phyloP scores from a whole-genome alignment of 2,329 filamentous ascomycete species.

The Pseudogymnoascus sp. region DNA sequence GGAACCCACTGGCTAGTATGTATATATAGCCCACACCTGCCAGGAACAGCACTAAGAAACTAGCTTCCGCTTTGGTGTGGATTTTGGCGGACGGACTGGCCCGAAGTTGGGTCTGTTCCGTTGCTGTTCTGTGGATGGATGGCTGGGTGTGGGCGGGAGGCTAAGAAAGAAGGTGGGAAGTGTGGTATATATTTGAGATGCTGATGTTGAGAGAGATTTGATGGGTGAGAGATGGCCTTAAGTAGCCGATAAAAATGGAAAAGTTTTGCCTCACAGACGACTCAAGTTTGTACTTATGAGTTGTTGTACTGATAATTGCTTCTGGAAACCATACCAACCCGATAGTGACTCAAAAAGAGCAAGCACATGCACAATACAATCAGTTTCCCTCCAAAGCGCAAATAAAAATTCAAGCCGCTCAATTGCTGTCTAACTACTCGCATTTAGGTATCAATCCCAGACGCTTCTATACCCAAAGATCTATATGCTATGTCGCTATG shows the following conservation, averaged over 20 bases:
- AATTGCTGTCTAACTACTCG: constrained; percentile 5
- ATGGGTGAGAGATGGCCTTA: not conserved
- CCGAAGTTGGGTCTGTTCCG: not conserved
- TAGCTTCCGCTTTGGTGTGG: not conserved
- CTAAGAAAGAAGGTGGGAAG: not conserved
- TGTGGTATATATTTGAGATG: not conserved
- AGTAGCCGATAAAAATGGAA: not conserved
- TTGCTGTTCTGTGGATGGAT: not conserved
- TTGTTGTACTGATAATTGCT: not conserved
- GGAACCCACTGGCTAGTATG: not conserved
- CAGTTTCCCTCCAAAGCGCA: not conserved
- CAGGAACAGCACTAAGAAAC: not conserved
- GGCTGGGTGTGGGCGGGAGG: not conserved
- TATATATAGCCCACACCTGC: not conserved
- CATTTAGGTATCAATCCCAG: not conserved
- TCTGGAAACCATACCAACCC: not conserved
- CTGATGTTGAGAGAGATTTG: not conserved
- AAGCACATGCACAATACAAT: not conserved
- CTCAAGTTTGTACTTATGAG: not conserved
- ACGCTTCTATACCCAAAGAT: not conserved
- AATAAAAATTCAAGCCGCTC: not conserved
- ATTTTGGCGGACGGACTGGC: not conserved
- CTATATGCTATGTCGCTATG: constrained; percentile 5
- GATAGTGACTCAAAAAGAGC: not conserved
- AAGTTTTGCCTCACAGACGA: not conserved